Conservation (phyloP, 2,329 filamentous ascomycete genomes). For the Cryphonectria parasitica region DNA sequence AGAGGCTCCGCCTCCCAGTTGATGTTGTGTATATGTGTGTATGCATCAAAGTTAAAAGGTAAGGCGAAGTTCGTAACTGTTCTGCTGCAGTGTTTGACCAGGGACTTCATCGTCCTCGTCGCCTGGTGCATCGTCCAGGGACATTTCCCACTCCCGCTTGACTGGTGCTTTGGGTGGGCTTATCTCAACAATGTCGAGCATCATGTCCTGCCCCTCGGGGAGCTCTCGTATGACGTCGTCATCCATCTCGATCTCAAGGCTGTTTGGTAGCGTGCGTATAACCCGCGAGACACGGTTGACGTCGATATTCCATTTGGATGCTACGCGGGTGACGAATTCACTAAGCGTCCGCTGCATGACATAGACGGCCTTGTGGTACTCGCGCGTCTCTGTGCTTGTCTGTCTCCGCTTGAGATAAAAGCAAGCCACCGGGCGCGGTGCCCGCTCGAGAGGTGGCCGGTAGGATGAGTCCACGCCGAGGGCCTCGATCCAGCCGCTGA, state of each 20-base stretch:
- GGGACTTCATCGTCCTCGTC: conserved; percentile 42
- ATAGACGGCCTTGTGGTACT: conserved; percentile 85
- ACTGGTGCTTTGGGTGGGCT: conserved; percentile 39
- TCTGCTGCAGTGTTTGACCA: conserved; percentile 36
- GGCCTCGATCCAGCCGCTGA: conserved; percentile 87
- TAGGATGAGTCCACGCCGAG: conserved; percentile 88
- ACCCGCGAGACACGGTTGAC: conserved; percentile 70
- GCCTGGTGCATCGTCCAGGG: conserved; percentile 49
- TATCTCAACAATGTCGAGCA: conserved; percentile 64
- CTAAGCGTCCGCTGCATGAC: conserved; percentile 74
- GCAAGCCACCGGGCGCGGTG: conserved; percentile 78
- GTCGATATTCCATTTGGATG: conserved; percentile 81
- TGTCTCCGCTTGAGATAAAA: conserved; percentile 74
- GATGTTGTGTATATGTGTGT: conserved; percentile 18
- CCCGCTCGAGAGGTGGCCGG: conserved; percentile 73
- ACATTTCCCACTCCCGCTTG: conserved; percentile 67
- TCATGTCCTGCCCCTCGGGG: conserved; percentile 90
- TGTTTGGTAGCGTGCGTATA: conserved; percentile 72
- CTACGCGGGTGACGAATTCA: conserved; percentile 74
- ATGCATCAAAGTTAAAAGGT: conserved; percentile 44
- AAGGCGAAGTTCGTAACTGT: conserved; percentile 51
- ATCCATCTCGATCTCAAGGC: conserved; percentile 83
- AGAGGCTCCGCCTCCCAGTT: background rate
- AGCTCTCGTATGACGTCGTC: conserved; percentile 86
- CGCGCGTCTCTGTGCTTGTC: conserved; percentile 54